These are phyloP conservation scores for Thielaviopsis euricoi DNA, from an alignment of 2,329 filamentous ascomycete species.

Conservation along the genomic window DNA sequence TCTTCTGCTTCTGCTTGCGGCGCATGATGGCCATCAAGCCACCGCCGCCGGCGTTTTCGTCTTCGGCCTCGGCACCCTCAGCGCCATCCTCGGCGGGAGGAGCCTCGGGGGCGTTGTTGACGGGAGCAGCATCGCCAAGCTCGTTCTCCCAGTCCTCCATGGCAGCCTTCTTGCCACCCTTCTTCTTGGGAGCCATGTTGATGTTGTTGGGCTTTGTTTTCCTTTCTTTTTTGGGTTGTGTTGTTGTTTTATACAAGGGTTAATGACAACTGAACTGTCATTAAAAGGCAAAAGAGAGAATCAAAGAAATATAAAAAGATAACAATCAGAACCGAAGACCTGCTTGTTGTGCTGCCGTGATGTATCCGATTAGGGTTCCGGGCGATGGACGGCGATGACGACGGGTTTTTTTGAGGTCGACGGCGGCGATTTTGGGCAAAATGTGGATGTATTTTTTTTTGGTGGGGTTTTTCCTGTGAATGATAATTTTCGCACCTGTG, in stretches of 20 bases:
- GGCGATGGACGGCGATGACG: background rate
- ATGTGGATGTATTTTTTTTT: background rate
- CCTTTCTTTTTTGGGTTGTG: no score
- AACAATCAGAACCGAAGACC: background rate
- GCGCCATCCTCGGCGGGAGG: conserved; percentile 21
- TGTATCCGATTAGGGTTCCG: background rate
- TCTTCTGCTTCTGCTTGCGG: conserved; percentile 78
- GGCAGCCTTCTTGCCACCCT: conserved; percentile 64
- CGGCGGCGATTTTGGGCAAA: background rate
- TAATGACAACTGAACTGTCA: background rate
- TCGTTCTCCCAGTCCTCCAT: conserved; percentile 93
- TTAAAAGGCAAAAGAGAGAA: background rate
- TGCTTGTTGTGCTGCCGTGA: background rate
- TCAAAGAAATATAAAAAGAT: background rate
- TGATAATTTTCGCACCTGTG: background rate
- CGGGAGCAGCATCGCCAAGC: conserved; percentile 60
- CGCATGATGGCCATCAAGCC: conserved; percentile 66
- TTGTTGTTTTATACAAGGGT: background rate
- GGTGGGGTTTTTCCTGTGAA: background rate
- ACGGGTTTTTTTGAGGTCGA: background rate
- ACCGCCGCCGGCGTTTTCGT: conserved; percentile 38
- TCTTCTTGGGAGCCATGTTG: conserved; percentile 93
- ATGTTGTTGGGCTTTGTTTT: no score
- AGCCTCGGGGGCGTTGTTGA: conserved; percentile 29
- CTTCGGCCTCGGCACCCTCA: conserved; percentile 34